phyloP scores from a whole-genome alignment of 371 early-diverging fungal species.

The Blakeslea trispora region DNA sequence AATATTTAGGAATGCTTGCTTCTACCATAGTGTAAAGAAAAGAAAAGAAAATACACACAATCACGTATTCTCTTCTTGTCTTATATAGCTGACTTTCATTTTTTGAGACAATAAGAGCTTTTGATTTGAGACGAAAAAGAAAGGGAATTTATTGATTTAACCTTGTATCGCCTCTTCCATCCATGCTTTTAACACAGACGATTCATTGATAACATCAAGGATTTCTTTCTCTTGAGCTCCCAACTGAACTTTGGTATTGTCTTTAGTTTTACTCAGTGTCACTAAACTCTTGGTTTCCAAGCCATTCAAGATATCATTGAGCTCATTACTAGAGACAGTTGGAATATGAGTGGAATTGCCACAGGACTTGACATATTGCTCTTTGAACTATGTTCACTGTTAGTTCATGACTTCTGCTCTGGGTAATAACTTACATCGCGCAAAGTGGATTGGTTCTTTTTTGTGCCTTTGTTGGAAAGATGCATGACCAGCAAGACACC shows the following conservation, averaged over 20 bases:
- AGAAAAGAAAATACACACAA: background rate
- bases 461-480: slow-evolving; percentile 28
- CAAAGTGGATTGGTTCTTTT: slow-evolving; percentile 51
- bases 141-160: no score
- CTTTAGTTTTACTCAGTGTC: slow-evolving; percentile 53
- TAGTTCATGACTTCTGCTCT: no score
- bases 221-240: slow-evolving; percentile 54
- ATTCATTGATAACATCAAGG: slow-evolving; percentile 42
- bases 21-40: slow-evolving; percentile 22
- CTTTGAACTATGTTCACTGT: slow-evolving; percentile 44
- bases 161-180: slow-evolving; percentile 23
- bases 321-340: slow-evolving; percentile 75
- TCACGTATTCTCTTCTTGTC: no score
- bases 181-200: slow-evolving; percentile 29
- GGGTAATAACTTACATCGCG: slow-evolving; percentile 53
- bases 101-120: no score
- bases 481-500: slow-evolving; percentile 50
- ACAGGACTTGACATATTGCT: slow-evolving; percentile 59
- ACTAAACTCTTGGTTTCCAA: slow-evolving; percentile 77
- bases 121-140: no score
- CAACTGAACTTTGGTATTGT: slow-evolving; percentile 53
- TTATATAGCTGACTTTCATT: no score
- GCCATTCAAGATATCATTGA: slow-evolving; percentile 71
- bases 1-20: slow-evolving; percentile 30
- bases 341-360: slow-evolving; percentile 46